Evolutionary conservation across 1,139 yeast genomes (phyloP), one percentile per base, ranked within the genome.

Genomic region (Yamadazyma triangularis): DNA sequence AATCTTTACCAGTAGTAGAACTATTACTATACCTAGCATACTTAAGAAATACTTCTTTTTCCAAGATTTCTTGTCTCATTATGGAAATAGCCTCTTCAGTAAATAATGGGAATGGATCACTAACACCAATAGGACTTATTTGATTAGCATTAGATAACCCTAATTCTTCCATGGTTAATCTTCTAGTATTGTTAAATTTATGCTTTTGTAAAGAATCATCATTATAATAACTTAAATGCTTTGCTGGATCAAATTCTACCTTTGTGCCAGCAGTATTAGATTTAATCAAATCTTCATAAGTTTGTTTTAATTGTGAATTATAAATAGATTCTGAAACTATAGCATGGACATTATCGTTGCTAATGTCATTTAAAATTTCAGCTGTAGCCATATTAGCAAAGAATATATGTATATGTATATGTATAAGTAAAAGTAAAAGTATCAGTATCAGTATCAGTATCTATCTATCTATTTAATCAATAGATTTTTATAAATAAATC

Each of bases 71-170:
- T 36, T 61, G 64, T 50, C 71, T 67, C 79, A 75, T 73, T 26
- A 75, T 65, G 16, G 60, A 62, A 30, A 73, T 56, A 1, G 80
- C 79, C 40, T 74, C 79, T 24, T 70, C 70, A 2, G 78, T 72
- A 48, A 75, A 75, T 21, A 75, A 55, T 4, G 77, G 77, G 51
- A 75, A 75, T 1, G 80, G 78, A 33, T 71, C 76, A 33, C 68
- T 57, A 9, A 71, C 79, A 9, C 77, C 79, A 45, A 72, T 60
- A 3, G 60, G 60, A n/a, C 70, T 60, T 32, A 71, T 66, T 44
- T 61, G 67, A 33, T 55, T 51, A 24, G 51, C 48, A 33, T 47
- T 40, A 18, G 59, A 39, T 31, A 62, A 44, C 2, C 73, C 73
- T 35, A 71, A 53, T 40, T 70, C 75, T 29, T 55, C 64, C 65